phyloP scores from a whole-genome alignment of 2,329 filamentous ascomycete genomes.

The Fusarium palustre region DNA sequence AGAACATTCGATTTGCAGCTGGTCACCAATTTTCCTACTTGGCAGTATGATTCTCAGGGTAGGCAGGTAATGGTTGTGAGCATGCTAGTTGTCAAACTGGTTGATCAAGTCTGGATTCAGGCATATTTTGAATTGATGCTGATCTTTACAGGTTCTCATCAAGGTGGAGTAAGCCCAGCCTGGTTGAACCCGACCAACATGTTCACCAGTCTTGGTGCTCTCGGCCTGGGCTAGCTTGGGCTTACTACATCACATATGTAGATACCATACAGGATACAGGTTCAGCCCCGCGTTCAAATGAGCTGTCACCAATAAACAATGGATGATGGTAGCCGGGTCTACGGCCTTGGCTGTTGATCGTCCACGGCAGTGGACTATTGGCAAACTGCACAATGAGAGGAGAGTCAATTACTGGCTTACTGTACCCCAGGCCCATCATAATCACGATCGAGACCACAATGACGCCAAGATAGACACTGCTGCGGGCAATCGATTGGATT shows the following conservation, averaged over 20 bases:
- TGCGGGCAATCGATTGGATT: background rate
- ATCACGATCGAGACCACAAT: background rate
- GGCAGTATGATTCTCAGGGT: background rate
- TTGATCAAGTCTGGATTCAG: background rate
- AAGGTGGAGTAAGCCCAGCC: background rate
- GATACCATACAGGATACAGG: constrained; percentile 1
- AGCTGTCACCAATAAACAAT: background rate
- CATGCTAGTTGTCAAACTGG: background rate
- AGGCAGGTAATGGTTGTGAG: background rate
- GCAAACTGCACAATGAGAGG: background rate
- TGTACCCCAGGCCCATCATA: background rate
- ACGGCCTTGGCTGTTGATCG: background rate
- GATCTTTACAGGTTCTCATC: background rate
- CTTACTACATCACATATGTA: constrained; percentile 7
- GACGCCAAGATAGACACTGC: background rate
- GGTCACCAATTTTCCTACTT: background rate
- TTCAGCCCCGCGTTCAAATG: constrained; percentile 6
- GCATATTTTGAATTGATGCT: background rate
- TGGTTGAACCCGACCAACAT: background rate
- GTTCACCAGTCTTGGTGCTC: constrained; percentile 21
- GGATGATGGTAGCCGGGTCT: background rate
- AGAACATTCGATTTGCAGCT: background rate
- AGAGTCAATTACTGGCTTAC: background rate
- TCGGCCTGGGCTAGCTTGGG: background rate
- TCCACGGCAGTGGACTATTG: background rate